These are phyloP conservation scores for Closterium sp. DNA, from an alignment of 139 green algal species.

Conservation along the genomic window DNA sequence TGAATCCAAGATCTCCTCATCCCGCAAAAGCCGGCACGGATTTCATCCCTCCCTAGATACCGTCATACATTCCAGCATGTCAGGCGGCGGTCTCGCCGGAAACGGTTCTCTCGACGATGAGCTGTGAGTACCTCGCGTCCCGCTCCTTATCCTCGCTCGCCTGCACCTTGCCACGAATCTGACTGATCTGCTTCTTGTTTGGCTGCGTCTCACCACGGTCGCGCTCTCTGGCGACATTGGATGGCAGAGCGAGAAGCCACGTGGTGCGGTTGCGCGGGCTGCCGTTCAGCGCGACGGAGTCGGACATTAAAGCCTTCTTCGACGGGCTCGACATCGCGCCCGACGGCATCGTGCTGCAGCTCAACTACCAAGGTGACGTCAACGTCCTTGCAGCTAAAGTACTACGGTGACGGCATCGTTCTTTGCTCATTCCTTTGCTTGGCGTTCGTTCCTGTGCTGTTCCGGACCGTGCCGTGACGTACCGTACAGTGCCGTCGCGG, in stretches of 20 bases:
- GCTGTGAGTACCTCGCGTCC: not conserved
- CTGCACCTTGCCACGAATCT: not conserved
- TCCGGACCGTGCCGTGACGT: not conserved
- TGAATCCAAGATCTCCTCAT: not conserved
- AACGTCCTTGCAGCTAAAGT: no score
- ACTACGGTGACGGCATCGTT: not conserved
- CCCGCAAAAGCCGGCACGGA: not conserved
- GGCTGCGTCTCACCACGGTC: not conserved
- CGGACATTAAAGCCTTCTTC: conserved; percentile 83
- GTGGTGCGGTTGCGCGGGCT: conserved; percentile 81
- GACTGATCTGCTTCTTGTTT: not conserved
- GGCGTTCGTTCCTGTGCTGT: not conserved
- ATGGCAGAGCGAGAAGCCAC: conserved; percentile 47
- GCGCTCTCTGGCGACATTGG: not conserved
- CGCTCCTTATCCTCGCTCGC: not conserved
- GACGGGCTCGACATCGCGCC: conserved; percentile 52
- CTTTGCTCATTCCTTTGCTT: not conserved
- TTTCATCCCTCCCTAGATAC: not conserved
- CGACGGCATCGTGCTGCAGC: conserved; percentile 35
- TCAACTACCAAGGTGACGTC: conserved; percentile 44
- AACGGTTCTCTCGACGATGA: conserved; percentile 31
- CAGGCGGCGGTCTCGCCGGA: conserved; percentile 1
- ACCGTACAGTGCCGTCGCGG: not conserved
- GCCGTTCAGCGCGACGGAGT: conserved; percentile 71
- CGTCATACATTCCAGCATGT: not conserved